These are phyloP conservation scores for Yamadazyma blattariae DNA, from an alignment of 1,139 yeast species.

Conservation along the genomic window DNA sequence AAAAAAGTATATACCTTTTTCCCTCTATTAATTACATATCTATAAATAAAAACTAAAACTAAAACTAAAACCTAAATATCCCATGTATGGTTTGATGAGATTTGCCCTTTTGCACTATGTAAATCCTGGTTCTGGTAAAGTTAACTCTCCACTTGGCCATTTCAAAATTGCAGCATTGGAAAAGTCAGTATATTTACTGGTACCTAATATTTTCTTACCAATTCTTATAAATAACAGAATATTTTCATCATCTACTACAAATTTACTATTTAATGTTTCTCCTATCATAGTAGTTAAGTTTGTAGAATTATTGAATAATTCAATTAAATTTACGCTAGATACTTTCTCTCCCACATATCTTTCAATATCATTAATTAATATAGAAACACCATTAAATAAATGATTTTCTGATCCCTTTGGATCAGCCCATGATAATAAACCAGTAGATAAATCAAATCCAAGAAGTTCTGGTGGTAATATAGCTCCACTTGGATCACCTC, in stretches of 20 bases:
- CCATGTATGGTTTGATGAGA: too few relatives aligned
- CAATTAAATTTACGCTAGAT: slow-evolving; percentile 38
- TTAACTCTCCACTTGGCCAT: slow-evolving; percentile 59
- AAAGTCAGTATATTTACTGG: slow-evolving; percentile 46
- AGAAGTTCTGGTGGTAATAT: slow-evolving; percentile 56
- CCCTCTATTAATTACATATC: too few relatives aligned
- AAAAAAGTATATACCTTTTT: too few relatives aligned
- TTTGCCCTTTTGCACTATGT: too few relatives aligned
- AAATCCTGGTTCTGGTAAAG: slow-evolving; percentile 43
- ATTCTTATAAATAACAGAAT: slow-evolving; percentile 51
- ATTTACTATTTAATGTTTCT: slow-evolving; percentile 21
- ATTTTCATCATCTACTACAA: slow-evolving; percentile 21
- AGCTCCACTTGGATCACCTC: slow-evolving; percentile 74
- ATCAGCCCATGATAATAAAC: slow-evolving; percentile 34
- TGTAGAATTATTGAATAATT: slow-evolving; percentile 31
- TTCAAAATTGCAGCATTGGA: slow-evolving; percentile 54
- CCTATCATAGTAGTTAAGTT: slow-evolving; percentile 33
- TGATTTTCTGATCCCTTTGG: slow-evolving; percentile 2
- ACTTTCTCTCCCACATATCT: slow-evolving; percentile 53
- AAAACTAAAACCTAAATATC: too few relatives aligned
- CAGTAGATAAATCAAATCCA: slow-evolving; percentile 30
- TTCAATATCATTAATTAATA: slow-evolving; percentile 79
- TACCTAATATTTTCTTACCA: slow-evolving; percentile 47
- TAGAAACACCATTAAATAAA: slow-evolving; percentile 49
- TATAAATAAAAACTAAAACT: too few relatives aligned